Evolutionary conservation across 495 filamentous ascomycete genomes (phyloP).

Genomic region (Hyaloscypha bicolor): DNA sequence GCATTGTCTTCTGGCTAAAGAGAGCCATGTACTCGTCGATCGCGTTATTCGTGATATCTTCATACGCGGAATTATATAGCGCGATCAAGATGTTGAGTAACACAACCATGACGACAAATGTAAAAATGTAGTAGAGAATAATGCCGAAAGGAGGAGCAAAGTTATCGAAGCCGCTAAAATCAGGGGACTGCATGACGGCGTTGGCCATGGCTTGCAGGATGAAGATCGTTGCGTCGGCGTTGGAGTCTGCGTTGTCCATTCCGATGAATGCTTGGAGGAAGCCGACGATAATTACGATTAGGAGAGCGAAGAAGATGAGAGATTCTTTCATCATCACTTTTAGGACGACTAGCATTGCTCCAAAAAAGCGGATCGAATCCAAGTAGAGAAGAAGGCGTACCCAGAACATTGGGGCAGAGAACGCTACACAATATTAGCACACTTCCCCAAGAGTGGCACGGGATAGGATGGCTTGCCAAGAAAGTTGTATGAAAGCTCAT

Average conservation of each 20-base stretch:
- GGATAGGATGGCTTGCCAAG: constrained; percentile 32
- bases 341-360: constrained; percentile 94
- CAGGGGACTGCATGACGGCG: constrained; percentile 83
- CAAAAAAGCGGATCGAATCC: constrained; percentile 93
- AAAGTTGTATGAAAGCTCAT: constrained; percentile 88
- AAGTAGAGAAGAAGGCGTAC: constrained; percentile 88
- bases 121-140: constrained; percentile 93
- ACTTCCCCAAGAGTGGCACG: background rate
- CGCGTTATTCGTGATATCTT: constrained; percentile 93
- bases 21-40: constrained; percentile 93
- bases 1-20: constrained; percentile 88
- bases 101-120: constrained; percentile 94
- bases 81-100: constrained; percentile 94
- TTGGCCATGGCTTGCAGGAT: constrained; percentile 92
- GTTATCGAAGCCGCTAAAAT: constrained; percentile 85
- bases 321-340: constrained; percentile 99
- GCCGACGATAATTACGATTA: constrained; percentile 81
- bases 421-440: constrained; percentile 49
- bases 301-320: constrained; percentile 95
- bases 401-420: constrained; percentile 97
- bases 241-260: constrained; percentile 77
- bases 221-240: constrained; percentile 56
- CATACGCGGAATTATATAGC: constrained; percentile 94
- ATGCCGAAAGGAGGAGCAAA: constrained; percentile 78
- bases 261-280: constrained; percentile 97